Conservation (phyloP, 1,139 yeast species). For the Sugiyamaella xylanicola region DNA sequence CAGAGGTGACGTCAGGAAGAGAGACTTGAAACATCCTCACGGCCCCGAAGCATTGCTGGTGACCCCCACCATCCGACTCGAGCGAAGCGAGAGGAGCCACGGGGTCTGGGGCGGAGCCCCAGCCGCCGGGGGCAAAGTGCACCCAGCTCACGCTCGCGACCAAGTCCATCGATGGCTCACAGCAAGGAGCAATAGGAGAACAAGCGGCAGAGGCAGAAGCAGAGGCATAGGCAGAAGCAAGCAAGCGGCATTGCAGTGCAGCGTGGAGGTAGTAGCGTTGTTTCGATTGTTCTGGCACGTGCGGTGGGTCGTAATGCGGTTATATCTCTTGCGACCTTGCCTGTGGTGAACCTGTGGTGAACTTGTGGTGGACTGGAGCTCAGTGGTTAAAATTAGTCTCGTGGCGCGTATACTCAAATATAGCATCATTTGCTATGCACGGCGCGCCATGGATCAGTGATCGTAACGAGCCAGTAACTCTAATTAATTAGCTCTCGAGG, state of each 20-base stretch:
- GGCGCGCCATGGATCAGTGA: neutral
- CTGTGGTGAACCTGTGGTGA: neutral
- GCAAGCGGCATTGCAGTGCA: too few species aligned
- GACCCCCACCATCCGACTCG: neutral
- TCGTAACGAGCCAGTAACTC: neutral
- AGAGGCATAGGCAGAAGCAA: too few species aligned
- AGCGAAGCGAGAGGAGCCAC: neutral
- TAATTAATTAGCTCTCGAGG: neutral
- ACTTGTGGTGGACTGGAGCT: neutral
- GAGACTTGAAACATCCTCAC: neutral
- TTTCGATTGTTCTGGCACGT: too few species aligned
- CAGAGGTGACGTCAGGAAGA: neutral
- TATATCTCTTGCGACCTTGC: neutral
- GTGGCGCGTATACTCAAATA: neutral
- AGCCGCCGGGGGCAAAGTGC: neutral
- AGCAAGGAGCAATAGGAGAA: too few species aligned
- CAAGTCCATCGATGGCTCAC: too few species aligned
- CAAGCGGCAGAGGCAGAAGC: too few species aligned
- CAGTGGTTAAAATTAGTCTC: neutral
- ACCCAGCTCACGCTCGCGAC: too few species aligned
- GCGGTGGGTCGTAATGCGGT: neutral
- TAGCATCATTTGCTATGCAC: neutral
- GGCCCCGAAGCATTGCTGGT: neutral
- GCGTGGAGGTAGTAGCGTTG: too few species aligned
- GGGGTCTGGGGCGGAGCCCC: neutral